Base-by-base conservation (phyloP, 176 grass and related monocot species). In the Cenchrus americanus region DNA sequence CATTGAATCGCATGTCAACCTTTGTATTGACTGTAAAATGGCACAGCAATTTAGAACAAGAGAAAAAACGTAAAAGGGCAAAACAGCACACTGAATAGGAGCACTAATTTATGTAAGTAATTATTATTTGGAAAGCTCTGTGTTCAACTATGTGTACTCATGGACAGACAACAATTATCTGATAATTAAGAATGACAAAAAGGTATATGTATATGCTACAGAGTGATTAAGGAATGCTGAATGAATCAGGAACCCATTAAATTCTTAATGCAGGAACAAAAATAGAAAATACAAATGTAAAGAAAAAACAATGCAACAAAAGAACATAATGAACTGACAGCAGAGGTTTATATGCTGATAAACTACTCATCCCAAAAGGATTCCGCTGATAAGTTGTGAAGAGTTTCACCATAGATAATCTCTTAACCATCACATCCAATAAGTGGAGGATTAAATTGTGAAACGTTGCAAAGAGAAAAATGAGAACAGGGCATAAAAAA, bases 1-100 rank as follows among this genome's bases (percentile, higher is more conserved):
- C 91, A 92, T 96, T 96, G 84, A 96, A 99, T 44, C 91, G 83
- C 93, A 96, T 96, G 82, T 99, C 96, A 84, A 99, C 96, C 89
- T 99, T 96, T 44, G 91, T 99, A 49, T 99, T 99, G 65, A 99
- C 91, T 99, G 91, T 43, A 87, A 90, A 62, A 69, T 23, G 19
- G n/a, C 55, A 46, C 18, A 7, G 21, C 14, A 54, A 69, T 68
- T 87, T 41, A 75, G 46, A 74, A 64, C 10, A 10, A 86, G 54
- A 57, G 46, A 14, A 8, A 13, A 51, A 30, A 75, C 23, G 59
- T 23, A 21, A 71, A 41, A 3, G 21, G 27, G 10, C n/a, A n/a
- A n/a, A n/a, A n/a, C n/a, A n/a, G n/a, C n/a, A n/a, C n/a, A n/a
- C n/a, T n/a, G n/a, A n/a, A n/a, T n/a, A n/a, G n/a, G n/a, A n/a